Conservation (phyloP, 2,329 filamentous ascomycete genomes). For the Alternaria incomplexa region DNA sequence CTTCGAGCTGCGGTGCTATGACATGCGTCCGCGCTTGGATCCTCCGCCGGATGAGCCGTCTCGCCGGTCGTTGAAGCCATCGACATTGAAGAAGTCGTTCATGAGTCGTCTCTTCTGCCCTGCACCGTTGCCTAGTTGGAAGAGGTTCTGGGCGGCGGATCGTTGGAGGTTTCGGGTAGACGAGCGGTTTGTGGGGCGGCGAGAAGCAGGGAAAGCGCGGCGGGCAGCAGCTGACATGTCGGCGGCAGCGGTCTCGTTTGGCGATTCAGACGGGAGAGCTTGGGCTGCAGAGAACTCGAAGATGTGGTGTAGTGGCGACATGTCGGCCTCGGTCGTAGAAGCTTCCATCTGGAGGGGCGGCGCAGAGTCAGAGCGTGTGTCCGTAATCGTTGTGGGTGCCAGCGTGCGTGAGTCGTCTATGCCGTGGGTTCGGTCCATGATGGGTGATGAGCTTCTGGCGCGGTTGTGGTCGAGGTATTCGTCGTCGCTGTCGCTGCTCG, state of each 20-base stretch:
- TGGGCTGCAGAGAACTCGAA: slow-evolving; percentile 75
- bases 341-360: slow-evolving; percentile 49
- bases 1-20: slow-evolving; percentile 19
- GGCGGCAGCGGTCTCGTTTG: slow-evolving; percentile 28
- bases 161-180: slow-evolving; percentile 39
- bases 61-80: slow-evolving; percentile 65
- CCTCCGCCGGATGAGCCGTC: slow-evolving; percentile 53
- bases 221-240: slow-evolving; percentile 41
- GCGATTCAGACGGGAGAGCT: slow-evolving; percentile 60
- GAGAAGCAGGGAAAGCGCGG: slow-evolving; percentile 40
- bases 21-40: slow-evolving; percentile 49
- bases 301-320: slow-evolving; percentile 41
- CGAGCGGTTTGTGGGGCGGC: slow-evolving; percentile 46
- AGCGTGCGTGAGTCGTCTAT: slow-evolving; percentile 48
- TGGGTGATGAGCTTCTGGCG: slow-evolving; percentile 65
- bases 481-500: slow-evolving; percentile 70
- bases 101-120: slow-evolving; percentile 76
- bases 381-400: slow-evolving; percentile 21
- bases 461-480: slow-evolving; percentile 66
- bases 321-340: slow-evolving; percentile 35
- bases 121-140: slow-evolving; percentile 65
- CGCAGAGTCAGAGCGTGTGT: slow-evolving; percentile 38
- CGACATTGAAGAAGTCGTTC: slow-evolving; percentile 76
- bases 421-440: slow-evolving; percentile 59
- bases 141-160: slow-evolving; percentile 43